Evolutionary conservation across 441 rosid species (phyloP).

Genomic region (Pelargonium citronellum): DNA sequence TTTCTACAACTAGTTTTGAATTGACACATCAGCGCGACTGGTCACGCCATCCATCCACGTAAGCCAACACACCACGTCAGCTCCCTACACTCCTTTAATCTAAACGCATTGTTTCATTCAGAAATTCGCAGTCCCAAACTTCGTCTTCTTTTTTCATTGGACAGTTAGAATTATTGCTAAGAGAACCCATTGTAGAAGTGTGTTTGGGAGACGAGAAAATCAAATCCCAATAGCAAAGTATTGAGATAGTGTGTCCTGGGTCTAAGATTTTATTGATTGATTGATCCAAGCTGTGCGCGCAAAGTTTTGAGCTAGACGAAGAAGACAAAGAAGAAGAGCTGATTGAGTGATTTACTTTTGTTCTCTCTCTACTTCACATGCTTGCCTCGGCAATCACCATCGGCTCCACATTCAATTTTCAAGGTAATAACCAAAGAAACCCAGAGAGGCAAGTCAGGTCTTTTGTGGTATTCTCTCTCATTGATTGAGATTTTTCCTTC

Average conservation of each 20-base stretch:
- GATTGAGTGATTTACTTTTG: background rate
- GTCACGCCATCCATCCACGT: no score
- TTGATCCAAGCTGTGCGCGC: background rate
- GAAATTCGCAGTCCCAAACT: no score
- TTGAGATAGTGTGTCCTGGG: background rate
- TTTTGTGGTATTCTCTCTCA: constrained; percentile 24
- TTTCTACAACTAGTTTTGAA: no score
- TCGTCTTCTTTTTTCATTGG: no score
- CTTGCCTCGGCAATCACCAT: constrained; percentile 29
- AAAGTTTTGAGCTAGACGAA: background rate
- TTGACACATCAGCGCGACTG: no score
- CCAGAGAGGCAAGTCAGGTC: constrained; percentile 26
- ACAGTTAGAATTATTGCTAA: no score
- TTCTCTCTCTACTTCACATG: constrained; percentile 24
- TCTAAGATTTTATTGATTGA: constrained; percentile 2
- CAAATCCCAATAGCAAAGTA: background rate
- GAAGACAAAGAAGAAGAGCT: background rate
- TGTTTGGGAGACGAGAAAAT: background rate
- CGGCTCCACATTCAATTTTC: constrained; percentile 19
- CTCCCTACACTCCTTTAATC: no score
- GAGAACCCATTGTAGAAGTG: constrained; percentile 31
- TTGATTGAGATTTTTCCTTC: constrained; percentile 23
- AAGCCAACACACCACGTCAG: no score
- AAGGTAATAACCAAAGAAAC: constrained; percentile 14
- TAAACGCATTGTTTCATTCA: no score